Conservation (phyloP, 305 asterid genomes). For the Rubia peregrina region DNA sequence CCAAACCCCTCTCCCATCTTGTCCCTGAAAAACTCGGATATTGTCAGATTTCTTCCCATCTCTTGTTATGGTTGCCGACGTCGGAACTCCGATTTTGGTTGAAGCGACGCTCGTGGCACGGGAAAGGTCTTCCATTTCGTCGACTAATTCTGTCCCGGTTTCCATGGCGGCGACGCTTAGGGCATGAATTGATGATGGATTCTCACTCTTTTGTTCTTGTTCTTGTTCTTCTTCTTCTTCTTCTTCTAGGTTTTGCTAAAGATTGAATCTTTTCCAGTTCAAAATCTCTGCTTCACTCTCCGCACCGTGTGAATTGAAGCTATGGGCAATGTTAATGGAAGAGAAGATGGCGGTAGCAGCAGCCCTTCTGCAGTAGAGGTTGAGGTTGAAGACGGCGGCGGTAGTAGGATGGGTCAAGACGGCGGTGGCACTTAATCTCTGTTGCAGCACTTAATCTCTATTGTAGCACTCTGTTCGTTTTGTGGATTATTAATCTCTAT, state of each 20-base stretch:
- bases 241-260: conserved; percentile 13
- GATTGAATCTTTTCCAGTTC: conserved; percentile 7
- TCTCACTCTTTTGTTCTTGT: neutral
- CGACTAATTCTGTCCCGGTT: no score
- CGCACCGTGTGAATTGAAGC: neutral
- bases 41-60: no score
- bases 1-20: no score
- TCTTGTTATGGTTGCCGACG: no score
- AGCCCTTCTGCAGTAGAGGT: conserved; percentile 39
- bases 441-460: no score
- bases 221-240: neutral
- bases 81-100: no score
- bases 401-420: conserved; percentile 25
- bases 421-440: conserved; percentile 23
- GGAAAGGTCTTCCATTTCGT: no score
- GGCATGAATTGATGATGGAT: neutral
- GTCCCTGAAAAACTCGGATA: no score
- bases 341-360: conserved; percentile 46
- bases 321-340: conserved; percentile 77
- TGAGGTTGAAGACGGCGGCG: conserved; percentile 18
- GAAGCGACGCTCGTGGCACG: no score
- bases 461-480: no score
- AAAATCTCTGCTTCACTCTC: neutral
- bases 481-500: no score
- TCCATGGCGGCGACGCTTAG: no score